Percentiles rank a stretch among this genome's conserved stretches.
Conservation (phyloP, 805 yeast genomes). For the Sugiyamaella smithiae region DNA sequence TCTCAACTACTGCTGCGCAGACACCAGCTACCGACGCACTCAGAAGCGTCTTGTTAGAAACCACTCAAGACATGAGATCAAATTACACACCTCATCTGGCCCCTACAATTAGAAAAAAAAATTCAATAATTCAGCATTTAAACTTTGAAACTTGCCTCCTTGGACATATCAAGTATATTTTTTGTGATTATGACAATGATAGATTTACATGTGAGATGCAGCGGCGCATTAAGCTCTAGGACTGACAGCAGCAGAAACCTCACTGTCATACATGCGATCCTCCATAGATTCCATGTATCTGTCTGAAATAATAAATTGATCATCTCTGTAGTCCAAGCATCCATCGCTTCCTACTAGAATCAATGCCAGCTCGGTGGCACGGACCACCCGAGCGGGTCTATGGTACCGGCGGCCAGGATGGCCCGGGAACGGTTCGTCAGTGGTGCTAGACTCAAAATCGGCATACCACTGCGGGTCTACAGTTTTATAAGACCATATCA, state of each 20-base stretch:
- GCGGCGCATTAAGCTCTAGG: conserved; percentile 3
- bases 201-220: background rate
- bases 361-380: conserved; percentile 18
- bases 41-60: conserved; percentile 27
- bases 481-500: conserved; percentile 20
- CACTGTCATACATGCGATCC: conserved; percentile 11
- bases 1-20: conserved; percentile 38
- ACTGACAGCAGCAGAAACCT: conserved; percentile 5
- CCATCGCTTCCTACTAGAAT: conserved; percentile 7
- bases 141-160: background rate
- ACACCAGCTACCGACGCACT: conserved; percentile 38
- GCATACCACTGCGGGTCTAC: conserved; percentile 7
- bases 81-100: conserved; percentile 7
- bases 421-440: conserved; percentile 24
- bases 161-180: background rate
- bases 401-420: conserved; percentile 14
- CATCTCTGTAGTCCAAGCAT: conserved; percentile 11
- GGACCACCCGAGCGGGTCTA: conserved; percentile 15
- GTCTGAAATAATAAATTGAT: conserved; percentile 1
- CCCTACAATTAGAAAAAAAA: conserved; percentile 3
- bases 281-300: conserved; percentile 1
- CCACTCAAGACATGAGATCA: background rate
- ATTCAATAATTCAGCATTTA: too few relatives aligned
- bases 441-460: conserved; percentile 13
- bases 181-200: background rate